phyloP scores from a whole-genome alignment of 2,329 filamentous ascomycete species.

The Ophiostoma himal-ulmi region DNA sequence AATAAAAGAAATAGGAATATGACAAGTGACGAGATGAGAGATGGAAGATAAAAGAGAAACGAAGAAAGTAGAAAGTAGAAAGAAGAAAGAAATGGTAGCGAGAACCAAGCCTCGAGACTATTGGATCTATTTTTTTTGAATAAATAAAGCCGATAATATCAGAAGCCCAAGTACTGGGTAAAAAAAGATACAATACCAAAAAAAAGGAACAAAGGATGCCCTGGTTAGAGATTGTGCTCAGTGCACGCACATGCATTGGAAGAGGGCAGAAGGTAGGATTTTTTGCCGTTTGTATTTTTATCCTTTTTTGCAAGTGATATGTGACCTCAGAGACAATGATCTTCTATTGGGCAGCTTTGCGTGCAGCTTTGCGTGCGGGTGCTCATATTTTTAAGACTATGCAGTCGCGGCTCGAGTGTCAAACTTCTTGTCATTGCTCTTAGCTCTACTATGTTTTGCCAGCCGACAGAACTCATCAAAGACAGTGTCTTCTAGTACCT shows the following conservation, averaged over 20 bases:
- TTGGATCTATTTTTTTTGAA: not conserved
- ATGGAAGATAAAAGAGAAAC: not conserved
- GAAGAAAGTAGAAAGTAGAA: not conserved
- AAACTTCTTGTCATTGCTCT: not conserved
- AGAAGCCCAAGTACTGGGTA: not conserved
- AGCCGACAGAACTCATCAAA: not conserved
- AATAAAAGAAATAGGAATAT: not conserved
- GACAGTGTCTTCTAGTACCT: not conserved
- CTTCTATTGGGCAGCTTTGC: constrained; percentile 3
- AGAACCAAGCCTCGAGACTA: not conserved
- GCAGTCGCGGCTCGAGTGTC: not conserved
- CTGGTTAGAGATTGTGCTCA: not conserved
- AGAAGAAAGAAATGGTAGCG: not conserved
- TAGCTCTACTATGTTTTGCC: not conserved
- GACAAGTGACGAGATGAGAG: not conserved
- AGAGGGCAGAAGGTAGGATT: not conserved
- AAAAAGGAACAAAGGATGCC: not conserved
- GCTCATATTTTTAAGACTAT: not conserved
- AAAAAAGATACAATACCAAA: not conserved
- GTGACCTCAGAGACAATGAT: not conserved
- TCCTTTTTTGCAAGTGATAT: not conserved
- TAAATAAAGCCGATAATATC: not conserved
- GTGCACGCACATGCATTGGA: not conserved
- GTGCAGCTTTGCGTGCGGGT: not conserved
- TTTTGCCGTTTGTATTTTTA: not conserved